A percentile compares a stretch with the other conserved stretches of the same genome.
These are phyloP conservation scores for Ogataea paraovalis DNA, from an alignment of 805 yeast genomes.

Conservation along the genomic window DNA sequence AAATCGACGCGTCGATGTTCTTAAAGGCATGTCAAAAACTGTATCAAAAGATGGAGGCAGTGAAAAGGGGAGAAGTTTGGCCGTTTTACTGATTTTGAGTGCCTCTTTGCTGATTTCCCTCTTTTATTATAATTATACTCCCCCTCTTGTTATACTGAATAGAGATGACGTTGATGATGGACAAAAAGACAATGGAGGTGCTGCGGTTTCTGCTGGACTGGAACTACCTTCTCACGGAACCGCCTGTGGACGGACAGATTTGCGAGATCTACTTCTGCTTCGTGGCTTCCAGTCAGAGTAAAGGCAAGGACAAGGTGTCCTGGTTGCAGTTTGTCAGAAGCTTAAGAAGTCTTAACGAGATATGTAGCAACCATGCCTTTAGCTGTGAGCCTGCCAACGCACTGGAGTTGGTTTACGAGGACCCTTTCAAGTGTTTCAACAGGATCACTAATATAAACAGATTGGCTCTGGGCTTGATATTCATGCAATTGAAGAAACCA, in stretches of 20 bases:
- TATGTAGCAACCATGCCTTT: slow-evolving; percentile 21
- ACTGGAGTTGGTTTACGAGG: slow-evolving; percentile 19
- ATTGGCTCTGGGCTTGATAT: slow-evolving; percentile 23
- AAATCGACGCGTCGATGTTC: not conserved
- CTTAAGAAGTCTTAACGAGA: slow-evolving; percentile 20
- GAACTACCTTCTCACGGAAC: slow-evolving; percentile 26
- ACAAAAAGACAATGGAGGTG: slow-evolving; percentile 29
- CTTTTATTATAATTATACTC: too few species aligned
- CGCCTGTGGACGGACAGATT: slow-evolving; percentile 30
- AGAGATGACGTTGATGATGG: slow-evolving; percentile 11
- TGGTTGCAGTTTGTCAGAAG: slow-evolving; percentile 32
- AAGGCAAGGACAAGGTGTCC: slow-evolving; percentile 32
- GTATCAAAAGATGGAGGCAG: slow-evolving; percentile 5
- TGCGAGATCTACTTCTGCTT: slow-evolving; percentile 31
- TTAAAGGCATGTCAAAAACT: slow-evolving; percentile 17
- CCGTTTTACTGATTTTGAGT: too few species aligned
- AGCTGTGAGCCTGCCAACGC: slow-evolving; percentile 25
- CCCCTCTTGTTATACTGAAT: too few species aligned
- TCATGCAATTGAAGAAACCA: slow-evolving; percentile 13
- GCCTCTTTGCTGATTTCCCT: too few species aligned
- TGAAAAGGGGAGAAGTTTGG: not conserved
- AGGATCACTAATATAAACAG: slow-evolving; percentile 25
- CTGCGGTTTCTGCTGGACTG: slow-evolving; percentile 29
- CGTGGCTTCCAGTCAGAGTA: slow-evolving; percentile 27
- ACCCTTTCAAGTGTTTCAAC: slow-evolving; percentile 28